These are phyloP conservation scores for Neofusicoccum sp. DNA, from an alignment of 2,329 filamentous ascomycete species.

Conservation along the genomic window DNA sequence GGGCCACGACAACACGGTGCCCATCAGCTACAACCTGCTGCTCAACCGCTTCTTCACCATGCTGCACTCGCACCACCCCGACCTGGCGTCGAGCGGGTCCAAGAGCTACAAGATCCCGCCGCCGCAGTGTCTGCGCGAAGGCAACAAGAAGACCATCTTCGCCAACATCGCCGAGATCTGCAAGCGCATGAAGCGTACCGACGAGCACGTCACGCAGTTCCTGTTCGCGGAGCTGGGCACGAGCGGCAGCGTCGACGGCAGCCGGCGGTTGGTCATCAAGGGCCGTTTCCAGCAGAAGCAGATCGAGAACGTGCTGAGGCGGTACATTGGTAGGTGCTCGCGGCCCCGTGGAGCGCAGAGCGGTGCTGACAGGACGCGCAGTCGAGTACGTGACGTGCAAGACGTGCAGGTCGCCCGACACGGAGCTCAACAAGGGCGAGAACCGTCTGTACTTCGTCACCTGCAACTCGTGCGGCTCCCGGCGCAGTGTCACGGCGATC, in stretches of 20 bases:
- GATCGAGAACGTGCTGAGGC: conserved; percentile 93
- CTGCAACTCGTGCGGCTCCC: conserved; percentile 68
- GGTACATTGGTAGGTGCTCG: conserved; percentile 92
- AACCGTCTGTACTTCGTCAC: conserved; percentile 99
- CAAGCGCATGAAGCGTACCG: conserved; percentile 98
- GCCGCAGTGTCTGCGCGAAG: conserved; percentile 97
- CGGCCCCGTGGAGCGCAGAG: conserved; percentile 26
- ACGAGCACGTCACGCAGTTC: conserved; percentile 96
- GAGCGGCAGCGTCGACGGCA: conserved; percentile 90
- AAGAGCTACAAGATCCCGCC: conserved; percentile 99
- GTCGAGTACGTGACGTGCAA: conserved; percentile 99
- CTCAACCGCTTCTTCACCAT: conserved; percentile 92
- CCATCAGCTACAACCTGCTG: conserved; percentile 81
- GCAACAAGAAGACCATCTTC: conserved; percentile 99
- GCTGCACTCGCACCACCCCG: conserved; percentile 92
- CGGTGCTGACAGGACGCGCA: conserved; percentile 34
- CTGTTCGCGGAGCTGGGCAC: conserved; percentile 98
- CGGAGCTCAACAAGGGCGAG: conserved; percentile 96
- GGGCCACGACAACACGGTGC: conserved; percentile 73
- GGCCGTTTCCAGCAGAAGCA: conserved; percentile 99
- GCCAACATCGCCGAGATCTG: conserved; percentile 98
- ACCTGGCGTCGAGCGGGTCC: conserved; percentile 81
- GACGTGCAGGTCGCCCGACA: conserved; percentile 92
- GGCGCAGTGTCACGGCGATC: conserved; percentile 93
- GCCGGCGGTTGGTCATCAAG: conserved; percentile 93